A percentile compares a stretch with the other conserved stretches of the same genome.
Conservation (phyloP, 2,329 filamentous ascomycete species). For the Penicillium sp. region DNA sequence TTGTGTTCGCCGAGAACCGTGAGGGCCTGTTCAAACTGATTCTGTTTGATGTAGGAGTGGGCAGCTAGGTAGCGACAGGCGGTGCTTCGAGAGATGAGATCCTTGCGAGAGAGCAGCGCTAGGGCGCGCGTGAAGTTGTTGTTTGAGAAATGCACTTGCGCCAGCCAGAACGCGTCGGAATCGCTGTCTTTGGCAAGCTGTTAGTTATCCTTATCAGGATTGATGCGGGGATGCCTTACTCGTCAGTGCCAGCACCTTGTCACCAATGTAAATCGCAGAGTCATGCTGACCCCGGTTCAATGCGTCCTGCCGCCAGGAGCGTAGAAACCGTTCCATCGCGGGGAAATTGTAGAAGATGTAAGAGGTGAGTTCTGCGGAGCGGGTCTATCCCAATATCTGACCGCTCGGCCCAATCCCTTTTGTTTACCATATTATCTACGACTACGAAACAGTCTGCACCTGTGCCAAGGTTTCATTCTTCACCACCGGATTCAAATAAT, state of each 20-base stretch:
- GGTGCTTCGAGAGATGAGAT: conserved; percentile 77
- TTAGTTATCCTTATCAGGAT: conserved; percentile 7
- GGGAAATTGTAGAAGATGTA: not conserved
- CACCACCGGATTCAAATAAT: no score
- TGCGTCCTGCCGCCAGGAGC: conserved; percentile 93
- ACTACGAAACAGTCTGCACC: no score
- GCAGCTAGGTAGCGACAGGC: conserved; percentile 91
- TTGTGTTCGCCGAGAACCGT: conserved; percentile 86
- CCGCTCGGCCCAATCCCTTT: no score
- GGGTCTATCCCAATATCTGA: no score
- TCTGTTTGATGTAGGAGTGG: conserved; percentile 92
- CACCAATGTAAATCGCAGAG: conserved; percentile 92
- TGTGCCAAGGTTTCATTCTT: no score
- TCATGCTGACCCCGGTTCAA: conserved; percentile 96
- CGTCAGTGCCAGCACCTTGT: conserved; percentile 93
- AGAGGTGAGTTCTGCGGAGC: not conserved
- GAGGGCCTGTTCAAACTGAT: conserved; percentile 85
- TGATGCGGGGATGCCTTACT: conserved; percentile 53
- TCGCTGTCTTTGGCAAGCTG: conserved; percentile 68
- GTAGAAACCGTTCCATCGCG: conserved; percentile 86
- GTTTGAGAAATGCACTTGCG: conserved; percentile 95
- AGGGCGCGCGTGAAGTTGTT: conserved; percentile 94
- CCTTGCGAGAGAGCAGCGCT: conserved; percentile 78
- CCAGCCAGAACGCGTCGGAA: conserved; percentile 93
- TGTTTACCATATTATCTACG: no score